A percentile compares a stretch with the other conserved stretches of the same genome.
Evolutionary conservation across 768 basidiomycete species (phyloP).

Genomic region (Mrakia blollopis): DNA sequence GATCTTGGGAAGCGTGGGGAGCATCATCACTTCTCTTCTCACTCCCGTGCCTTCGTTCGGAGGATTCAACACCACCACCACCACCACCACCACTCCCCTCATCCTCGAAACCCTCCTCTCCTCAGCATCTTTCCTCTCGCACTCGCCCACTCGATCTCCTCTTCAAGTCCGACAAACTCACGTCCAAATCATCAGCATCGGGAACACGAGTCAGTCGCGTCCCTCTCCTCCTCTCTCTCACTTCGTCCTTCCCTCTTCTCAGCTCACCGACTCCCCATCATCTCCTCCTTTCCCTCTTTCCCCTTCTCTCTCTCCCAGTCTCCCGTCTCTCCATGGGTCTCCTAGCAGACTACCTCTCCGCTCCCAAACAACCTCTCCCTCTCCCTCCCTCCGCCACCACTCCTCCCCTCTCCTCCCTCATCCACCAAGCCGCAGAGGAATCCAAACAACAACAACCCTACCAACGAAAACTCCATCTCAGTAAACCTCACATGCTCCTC

Average conservation of each 20-base stretch:
- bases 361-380: background rate
- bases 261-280: background rate
- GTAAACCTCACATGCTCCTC: constrained; percentile 21
- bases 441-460: background rate
- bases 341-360: constrained; percentile 25
- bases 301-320: background rate
- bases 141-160: constrained; percentile 4
- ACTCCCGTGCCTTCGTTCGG: background rate
- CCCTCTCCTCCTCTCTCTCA: background rate
- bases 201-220: constrained; percentile 19
- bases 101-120: background rate
- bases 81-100: background rate
- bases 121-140: background rate
- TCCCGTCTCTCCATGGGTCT: constrained; percentile 13
- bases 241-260: background rate
- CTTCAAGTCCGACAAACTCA: constrained; percentile 27
- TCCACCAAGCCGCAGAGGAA: background rate
- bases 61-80: background rate
- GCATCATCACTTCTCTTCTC: constrained; percentile 26
- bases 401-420: background rate
- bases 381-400: background rate
- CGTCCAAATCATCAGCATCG: constrained; percentile 24
- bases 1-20: constrained; percentile 22
- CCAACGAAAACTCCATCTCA: background rate
- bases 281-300: background rate